Base-by-base conservation (phyloP, 768 basidiomycete genomes). In the Rhizopogon rudus region DNA sequence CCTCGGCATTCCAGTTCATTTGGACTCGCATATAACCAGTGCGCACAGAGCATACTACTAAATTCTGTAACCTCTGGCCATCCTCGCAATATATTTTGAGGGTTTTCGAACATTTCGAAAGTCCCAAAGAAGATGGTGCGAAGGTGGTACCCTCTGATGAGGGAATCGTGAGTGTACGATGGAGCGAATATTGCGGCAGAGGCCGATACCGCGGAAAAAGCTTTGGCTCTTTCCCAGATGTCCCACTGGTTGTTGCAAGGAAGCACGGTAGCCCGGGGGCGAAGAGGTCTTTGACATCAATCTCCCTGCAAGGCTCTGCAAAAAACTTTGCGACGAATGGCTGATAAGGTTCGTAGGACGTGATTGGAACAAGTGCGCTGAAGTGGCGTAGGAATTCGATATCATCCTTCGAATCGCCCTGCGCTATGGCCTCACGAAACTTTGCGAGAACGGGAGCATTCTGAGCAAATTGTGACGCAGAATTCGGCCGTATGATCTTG, bases 341-440 rank as follows among this genome's bases (percentile, higher is more conserved):
- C 29, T 53, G 44, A 29, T 64, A 64, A 6, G 51, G 40, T 6
- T 57, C 63, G 20, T 64, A 65, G 7, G 60, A 42, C 62, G 64
- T 8, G 44, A 46, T 28, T 39, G 17, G 39, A 59, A 59, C 4
- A 54, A 2, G 3, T 40, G 35, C 13, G 57, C 42, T 12, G 44
- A 62, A 64, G 40, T 44, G 45, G 5, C 53, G 28, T 6, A 64
- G 25, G n/a, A 63, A 8, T 20, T 33, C 40, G 14, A 14, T 16
- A 16, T 64, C 59, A 33, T 39, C 48, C 5, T 50, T 54, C 33
- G 29, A 28, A 6, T 50, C 44, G 22, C 55, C 42, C 12, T 31
- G 3, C 6, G 37, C 17, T 25, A 64, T 29, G 3, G 57, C 54
- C 5, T 55, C 53, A 12, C 57, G 56, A 42, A 64, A 64, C 6